These are phyloP conservation scores for Peniophora sp. DNA, from an alignment of 1,284 basidiomycete species.

Conservation along the genomic window DNA sequence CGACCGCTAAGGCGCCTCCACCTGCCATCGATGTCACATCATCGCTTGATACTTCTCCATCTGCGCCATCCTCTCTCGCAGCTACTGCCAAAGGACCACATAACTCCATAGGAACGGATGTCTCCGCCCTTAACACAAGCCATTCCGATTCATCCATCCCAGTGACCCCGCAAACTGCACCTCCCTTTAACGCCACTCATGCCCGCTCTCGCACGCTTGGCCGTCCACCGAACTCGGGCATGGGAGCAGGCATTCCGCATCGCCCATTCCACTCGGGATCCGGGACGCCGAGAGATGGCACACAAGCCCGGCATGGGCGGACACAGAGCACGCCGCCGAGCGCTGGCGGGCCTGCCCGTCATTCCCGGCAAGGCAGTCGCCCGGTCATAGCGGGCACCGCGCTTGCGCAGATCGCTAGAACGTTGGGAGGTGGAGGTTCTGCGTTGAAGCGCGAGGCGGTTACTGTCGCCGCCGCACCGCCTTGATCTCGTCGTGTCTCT, in stretches of 20 bases:
- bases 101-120: conserved; percentile 2
- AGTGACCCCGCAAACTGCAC: conserved; percentile 19
- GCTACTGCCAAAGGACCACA: conserved; percentile 1
- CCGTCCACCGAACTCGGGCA: conserved; percentile 17
- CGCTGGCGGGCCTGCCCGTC: conserved; percentile 22
- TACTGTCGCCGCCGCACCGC: conserved; percentile 8
- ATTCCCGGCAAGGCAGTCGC: conserved; percentile 38
- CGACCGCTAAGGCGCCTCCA: neutral
- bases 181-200: conserved; percentile 30
- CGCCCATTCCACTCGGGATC: conserved; percentile 29
- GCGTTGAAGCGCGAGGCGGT: conserved; percentile 16
- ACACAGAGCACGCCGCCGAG: conserved; percentile 60
- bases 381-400: conserved; percentile 65
- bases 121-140: conserved; percentile 1
- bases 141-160: conserved; percentile 14
- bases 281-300: conserved; percentile 1
- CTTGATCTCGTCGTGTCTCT: too few species aligned
- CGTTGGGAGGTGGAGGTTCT: conserved; percentile 34
- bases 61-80: neutral
- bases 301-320: conserved; percentile 33
- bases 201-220: conserved; percentile 47
- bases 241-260: conserved; percentile 18
- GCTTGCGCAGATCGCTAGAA: conserved; percentile 51
- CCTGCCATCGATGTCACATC: neutral
- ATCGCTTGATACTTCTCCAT: neutral